Base-by-base conservation (phyloP, 805 yeast species). In the Jamesozyma jinghongensis region DNA sequence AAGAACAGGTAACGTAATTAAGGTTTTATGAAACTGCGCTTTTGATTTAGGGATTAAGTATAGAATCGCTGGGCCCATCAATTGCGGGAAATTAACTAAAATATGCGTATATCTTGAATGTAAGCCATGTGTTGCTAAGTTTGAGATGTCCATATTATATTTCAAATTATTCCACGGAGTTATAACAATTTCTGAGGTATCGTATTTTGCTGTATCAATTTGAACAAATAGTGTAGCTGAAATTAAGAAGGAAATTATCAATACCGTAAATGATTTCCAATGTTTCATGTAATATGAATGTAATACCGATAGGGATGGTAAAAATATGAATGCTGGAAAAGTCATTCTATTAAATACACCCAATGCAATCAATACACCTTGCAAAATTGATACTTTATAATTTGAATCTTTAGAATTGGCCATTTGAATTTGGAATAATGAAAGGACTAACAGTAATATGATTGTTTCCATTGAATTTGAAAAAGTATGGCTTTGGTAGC, bases 301-400 rank as follows among this genome's bases (percentile, higher is more conserved):
- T 4, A 53, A 47, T 17, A 81, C 54, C 34, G 61, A 68, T 29
- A 71, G 32, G 0, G 70, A 52, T 1, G 97, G 97, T 3, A 85
- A 40, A 0, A 80, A 34, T 32, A 94, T 52, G 66, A 85, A 92
- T 0, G 80, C 83, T 0, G 77, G 69, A 53, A 90, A 90, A 0
- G 97, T 86, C 20, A 86, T 73, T 50, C 98, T 68, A 59, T 88
- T 92, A 67, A 88, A 90, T 0, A 75, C 47, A 0, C 97, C 98
- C 19, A 87, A 35, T 0, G 81, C 66, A 1, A 77, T 51, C 0
- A 81, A 33, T 0, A 63, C 38, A 0, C 78, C 95, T 39, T 74
- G 51, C 40, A 25, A 46, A 40, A 28, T 60, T 6, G 54, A 52
- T 6, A 52, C 32, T 38, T 34, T 37, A 36, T 37, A 43, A 16